Base-by-base conservation (phyloP, 2,329 filamentous ascomycete genomes). In the Colletotrichum sp. region DNA sequence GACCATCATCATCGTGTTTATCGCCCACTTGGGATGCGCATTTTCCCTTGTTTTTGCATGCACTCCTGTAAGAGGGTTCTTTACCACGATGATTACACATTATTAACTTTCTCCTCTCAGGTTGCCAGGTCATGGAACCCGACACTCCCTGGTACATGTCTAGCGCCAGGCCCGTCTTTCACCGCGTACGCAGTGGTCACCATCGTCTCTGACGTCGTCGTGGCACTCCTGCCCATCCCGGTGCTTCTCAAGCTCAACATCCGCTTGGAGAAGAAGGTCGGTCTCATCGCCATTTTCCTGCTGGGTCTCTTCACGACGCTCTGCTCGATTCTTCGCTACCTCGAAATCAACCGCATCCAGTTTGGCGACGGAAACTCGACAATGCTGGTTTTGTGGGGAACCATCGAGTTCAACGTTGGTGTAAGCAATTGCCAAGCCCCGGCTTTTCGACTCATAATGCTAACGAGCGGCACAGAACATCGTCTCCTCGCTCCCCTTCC, bases 391-490 rank as follows among this genome's bases (percentile, higher is more conserved):
- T 81, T 91, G 1, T 91, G 89, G 89, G 89, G 89, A 6, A 88
- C 87, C 3, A 88, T 91, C 71, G 89, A 91, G 79, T 89, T 91
- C 80, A 91, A 91, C 77, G 86, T 91, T 34, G 89, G 89, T 13
- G 89, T 90, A 84, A 79, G 88, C 79, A 30, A 13, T 16, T 48
- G 24, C 30, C 70, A 18, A 15, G n/a, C 24, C 9, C 21, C 8
- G 36, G 15, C 1, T 38, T 0, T 38, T 38, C 15, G 15, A 18
- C 36, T 8, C 18, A 21, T 24, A n/a, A 24, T 34, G 15, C 62
- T 64, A 12, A 72, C 28, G 56, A 26, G 21, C 13, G 36, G 13
- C 38, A 0, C 69, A 88, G 86, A 88, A 88, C 77, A 85, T 88
- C 78, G 86, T 88, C 8, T 88, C 86, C 0, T 87, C 86, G 1